Percentiles rank a stretch among this genome's conserved stretches.
phyloP scores from a whole-genome alignment of 2,329 filamentous ascomycete species.

The Chaetomium globosum region DNA sequence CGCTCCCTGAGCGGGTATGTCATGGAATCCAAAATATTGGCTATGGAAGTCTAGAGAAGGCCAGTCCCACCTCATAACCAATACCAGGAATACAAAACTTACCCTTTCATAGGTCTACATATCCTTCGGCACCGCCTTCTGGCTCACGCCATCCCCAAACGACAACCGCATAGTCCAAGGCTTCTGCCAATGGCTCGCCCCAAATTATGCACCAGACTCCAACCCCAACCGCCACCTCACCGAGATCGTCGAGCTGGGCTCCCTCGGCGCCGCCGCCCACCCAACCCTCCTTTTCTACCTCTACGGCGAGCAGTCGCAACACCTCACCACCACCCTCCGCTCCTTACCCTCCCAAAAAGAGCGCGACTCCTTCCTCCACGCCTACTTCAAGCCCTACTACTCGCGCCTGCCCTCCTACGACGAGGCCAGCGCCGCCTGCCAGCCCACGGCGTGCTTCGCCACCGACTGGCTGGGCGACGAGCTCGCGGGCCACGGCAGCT shows the following conservation, averaged over 20 bases:
- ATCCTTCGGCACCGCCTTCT: constrained; percentile 75
- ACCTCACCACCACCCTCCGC: constrained; percentile 53
- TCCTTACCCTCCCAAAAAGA: constrained; percentile 49
- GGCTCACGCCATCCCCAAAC: constrained; percentile 54
- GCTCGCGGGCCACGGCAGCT: constrained; percentile 78
- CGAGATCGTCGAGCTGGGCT: constrained; percentile 75
- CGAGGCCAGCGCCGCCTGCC: constrained; percentile 56
- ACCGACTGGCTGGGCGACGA: constrained; percentile 80
- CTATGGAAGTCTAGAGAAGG: constrained; percentile 73
- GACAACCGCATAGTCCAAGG: constrained; percentile 56
- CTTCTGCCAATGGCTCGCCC: constrained; percentile 76
- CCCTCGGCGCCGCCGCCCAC: constrained; percentile 56
- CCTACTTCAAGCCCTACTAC: constrained; percentile 78
- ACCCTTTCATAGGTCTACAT: constrained; percentile 54
- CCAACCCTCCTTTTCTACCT: constrained; percentile 86
- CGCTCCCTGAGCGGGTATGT: constrained; percentile 58
- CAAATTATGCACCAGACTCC: constrained; percentile 64
- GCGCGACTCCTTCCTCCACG: constrained; percentile 58
- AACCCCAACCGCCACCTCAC: constrained; percentile 71
- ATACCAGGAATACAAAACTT: not conserved
- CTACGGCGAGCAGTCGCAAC: constrained; percentile 63
- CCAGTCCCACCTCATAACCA: constrained; percentile 37
- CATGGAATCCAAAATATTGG: constrained; percentile 66
- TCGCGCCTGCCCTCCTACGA: constrained; percentile 71
- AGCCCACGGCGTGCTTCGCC: constrained; percentile 64